Evolutionary conservation across 352 stramenopile species (phyloP), one percentile per base, ranked within the genome.

Genomic region (Pythium myriotylum): DNA sequence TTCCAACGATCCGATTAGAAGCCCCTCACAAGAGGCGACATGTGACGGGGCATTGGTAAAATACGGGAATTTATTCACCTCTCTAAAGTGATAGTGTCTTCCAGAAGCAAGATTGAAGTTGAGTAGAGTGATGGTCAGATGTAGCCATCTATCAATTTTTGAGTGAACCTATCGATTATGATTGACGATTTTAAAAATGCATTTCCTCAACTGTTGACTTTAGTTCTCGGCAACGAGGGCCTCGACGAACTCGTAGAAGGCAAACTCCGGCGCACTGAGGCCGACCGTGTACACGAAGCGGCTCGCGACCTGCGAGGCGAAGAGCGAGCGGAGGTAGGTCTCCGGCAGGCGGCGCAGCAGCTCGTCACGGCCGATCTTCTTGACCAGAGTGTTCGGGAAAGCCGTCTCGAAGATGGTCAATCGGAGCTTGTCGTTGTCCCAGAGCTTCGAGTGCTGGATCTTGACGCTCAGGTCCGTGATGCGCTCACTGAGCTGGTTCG

Each of bases 201-300:
- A 45, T 3, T 42, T 42, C 14, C 4, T 24, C 14, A 29, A 22
- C 23, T 20, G 9, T 40, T 16, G 14, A 0, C 17, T 24, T 56
- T 68, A 68, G 53, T 68, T 68, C 10, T 43, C 46, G 17, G 52
- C 53, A 17, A 68, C 53, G 52, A 93, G 77, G 40, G 73, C 68
- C 51, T 92, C 62, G 24, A 92, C 83, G 52, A 92, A 94, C 72
- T 94, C 85, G 74, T 92, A 94, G 73, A 94, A 94, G 26, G 83
- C 82, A 37, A 92, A 94, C 66, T 94, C 85, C 9, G 81, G 84
- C 9, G 79, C 80, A 50, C 71, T 76, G 27, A 92, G 68, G 9
- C 83, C 83, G 33, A 84, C 80, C 20, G 73, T 77, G 72, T 94
- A 94, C 26, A 94, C 83, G 71, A 92, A 92, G 53, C 82, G 83